Conservation (phyloP, 2,329 filamentous ascomycete species). For the Pestalotiopsis sp. region DNA sequence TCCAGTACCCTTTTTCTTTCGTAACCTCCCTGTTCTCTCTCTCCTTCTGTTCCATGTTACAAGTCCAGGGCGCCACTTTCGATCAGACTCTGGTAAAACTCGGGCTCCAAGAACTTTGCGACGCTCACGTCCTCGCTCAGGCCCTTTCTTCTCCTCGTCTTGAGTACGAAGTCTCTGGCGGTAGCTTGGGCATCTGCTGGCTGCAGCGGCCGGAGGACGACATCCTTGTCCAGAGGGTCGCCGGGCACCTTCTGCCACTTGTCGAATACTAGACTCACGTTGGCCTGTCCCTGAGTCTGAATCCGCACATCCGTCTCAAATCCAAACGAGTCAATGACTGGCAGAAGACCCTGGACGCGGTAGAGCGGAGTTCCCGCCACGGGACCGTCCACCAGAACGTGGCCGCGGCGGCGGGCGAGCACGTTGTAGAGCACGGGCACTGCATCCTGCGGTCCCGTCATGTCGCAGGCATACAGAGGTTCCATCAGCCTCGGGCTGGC, state of each 20-base stretch:
- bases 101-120: slow-evolving; percentile 93
- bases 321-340: slow-evolving; percentile 95
- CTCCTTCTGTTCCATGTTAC: not conserved
- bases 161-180: slow-evolving; percentile 93
- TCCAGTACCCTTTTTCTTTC: not conserved
- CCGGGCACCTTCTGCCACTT: slow-evolving; percentile 95
- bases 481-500: slow-evolving; percentile 96
- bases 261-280: slow-evolving; percentile 91
- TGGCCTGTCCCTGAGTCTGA: slow-evolving; percentile 91
- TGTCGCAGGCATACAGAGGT: slow-evolving; percentile 88
- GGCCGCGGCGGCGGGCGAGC: slow-evolving; percentile 82
- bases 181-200: slow-evolving; percentile 87
- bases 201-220: slow-evolving; percentile 81
- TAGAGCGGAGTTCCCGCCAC: slow-evolving; percentile 95
- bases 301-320: slow-evolving; percentile 98
- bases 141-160: slow-evolving; percentile 91
- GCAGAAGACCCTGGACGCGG: slow-evolving; percentile 85
- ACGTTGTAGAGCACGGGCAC: slow-evolving; percentile 91
- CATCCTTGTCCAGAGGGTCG: slow-evolving; percentile 87
- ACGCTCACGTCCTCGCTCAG: slow-evolving; percentile 94
- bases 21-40: not conserved
- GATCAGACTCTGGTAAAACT: slow-evolving; percentile 85
- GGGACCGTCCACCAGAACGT: slow-evolving; percentile 91
- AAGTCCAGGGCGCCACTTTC: slow-evolving; percentile 79
- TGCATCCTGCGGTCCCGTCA: slow-evolving; percentile 89